phyloP scores from a whole-genome alignment of 257 asterid genomes.

The Nicotiana benthamiana region DNA sequence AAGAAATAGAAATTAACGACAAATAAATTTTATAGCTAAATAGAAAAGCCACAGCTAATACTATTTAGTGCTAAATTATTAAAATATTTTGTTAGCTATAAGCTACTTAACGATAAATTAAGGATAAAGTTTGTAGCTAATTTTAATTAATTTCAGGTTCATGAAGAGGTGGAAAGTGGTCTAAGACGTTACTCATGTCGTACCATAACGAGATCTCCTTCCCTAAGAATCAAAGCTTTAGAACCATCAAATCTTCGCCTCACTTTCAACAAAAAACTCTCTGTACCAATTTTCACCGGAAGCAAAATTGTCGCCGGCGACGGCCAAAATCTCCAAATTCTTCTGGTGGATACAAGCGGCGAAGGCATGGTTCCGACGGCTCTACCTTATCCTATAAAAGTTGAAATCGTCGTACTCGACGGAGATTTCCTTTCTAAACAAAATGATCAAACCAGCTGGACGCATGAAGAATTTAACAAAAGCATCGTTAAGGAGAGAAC shows the following conservation, averaged over 20 bases:
- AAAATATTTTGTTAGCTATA: too few relatives aligned
- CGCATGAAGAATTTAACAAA: slow-evolving; percentile 24
- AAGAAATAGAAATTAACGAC: too few relatives aligned
- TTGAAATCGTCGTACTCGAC: slow-evolving; percentile 53
- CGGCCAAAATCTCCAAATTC: slow-evolving; percentile 35
- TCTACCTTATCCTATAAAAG: slow-evolving; percentile 27
- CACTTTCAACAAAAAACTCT: slow-evolving; percentile 23
- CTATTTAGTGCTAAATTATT: too few relatives aligned
- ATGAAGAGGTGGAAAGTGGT: slow-evolving; percentile 61
- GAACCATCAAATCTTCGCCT: slow-evolving; percentile 25
- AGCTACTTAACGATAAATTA: too few relatives aligned
- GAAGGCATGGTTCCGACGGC: slow-evolving; percentile 9
- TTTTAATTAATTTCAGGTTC: slow-evolving; percentile 25
- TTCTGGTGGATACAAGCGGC: slow-evolving; percentile 23
- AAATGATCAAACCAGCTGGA: slow-evolving; percentile 22
- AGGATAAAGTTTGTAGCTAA: too few relatives aligned
- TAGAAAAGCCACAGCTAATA: too few relatives aligned
- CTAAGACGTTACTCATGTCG: slow-evolving; percentile 22
- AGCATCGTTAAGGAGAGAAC: slow-evolving; percentile 44
- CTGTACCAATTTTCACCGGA: slow-evolving; percentile 53
- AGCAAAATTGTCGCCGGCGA: slow-evolving; percentile 36
- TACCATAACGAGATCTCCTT: slow-evolving; percentile 27
- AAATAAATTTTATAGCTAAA: too few relatives aligned
- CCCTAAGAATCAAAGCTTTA: slow-evolving; percentile 25
- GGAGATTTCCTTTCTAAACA: slow-evolving; percentile 43